phyloP scores from a whole-genome alignment of 78 protist species.

The Polysphondylium violaceum region DNA sequence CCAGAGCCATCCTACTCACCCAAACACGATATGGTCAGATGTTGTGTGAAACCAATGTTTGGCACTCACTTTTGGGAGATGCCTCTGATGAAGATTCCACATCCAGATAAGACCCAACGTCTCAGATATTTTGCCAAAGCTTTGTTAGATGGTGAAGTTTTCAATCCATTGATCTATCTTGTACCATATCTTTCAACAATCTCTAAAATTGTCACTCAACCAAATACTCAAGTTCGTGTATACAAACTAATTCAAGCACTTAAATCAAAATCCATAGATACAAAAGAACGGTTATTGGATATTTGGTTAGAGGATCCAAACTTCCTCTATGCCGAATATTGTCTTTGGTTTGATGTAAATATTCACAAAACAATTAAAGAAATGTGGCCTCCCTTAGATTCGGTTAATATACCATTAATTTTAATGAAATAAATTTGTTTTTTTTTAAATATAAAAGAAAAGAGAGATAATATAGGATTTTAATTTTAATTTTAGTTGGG shows the following conservation, averaged over 20 bases:
- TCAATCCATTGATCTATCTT: slow-evolving; percentile 21
- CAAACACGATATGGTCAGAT: slow-evolving; percentile 56
- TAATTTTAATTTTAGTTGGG: no score
- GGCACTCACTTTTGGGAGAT: slow-evolving; percentile 71
- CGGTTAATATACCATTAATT: background rate
- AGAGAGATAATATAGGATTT: no score
- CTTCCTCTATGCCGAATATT: slow-evolving; percentile 30
- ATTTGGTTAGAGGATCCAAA: slow-evolving; percentile 66
- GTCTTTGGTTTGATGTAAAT: slow-evolving; percentile 40
- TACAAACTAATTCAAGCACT: slow-evolving; percentile 10
- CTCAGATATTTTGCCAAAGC: slow-evolving; percentile 61
- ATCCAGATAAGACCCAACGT: background rate
- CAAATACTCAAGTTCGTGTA: slow-evolving; percentile 50
- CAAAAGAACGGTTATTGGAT: background rate
- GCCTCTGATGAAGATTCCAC: slow-evolving; percentile 48
- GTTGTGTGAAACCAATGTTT: slow-evolving; percentile 52
- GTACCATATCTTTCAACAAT: slow-evolving; percentile 33
- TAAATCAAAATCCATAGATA: background rate
- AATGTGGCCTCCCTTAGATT: slow-evolving; percentile 73
- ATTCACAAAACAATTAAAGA: background rate
- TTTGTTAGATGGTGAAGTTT: slow-evolving; percentile 37
- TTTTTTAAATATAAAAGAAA: background rate
- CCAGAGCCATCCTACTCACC: slow-evolving; percentile 69
- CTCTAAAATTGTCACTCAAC: slow-evolving; percentile 14
- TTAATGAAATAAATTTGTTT: slow-evolving; percentile 20